Evolutionary conservation across 345 rosid genomes (phyloP).

Genomic region (Aethionema arabicum): DNA sequence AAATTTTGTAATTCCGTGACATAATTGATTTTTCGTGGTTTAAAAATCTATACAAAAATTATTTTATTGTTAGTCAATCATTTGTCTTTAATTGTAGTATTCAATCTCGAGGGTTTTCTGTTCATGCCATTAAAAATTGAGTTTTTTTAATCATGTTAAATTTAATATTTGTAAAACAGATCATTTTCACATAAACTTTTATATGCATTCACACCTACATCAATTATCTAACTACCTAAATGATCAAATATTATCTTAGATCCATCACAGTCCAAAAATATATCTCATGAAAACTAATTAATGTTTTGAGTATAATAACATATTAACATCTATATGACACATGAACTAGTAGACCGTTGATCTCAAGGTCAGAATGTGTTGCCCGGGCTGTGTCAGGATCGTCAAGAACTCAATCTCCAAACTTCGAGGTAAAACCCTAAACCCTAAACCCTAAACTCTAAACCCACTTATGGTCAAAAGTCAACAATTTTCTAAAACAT

Average conservation of each 20-base stretch:
- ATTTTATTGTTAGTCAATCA: too few relatives aligned
- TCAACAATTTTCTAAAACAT: slow-evolving; percentile 2
- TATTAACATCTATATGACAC: neutral
- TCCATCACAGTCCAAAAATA: neutral
- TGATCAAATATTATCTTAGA: too few relatives aligned
- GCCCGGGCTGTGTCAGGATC: slow-evolving; percentile 89
- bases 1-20: too few relatives aligned
- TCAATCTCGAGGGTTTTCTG: neutral
- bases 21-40: too few relatives aligned
- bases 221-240: too few relatives aligned
- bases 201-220: too few relatives aligned
- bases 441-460: neutral
- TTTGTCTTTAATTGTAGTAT: neutral
- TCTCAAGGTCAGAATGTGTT: slow-evolving; percentile 95
- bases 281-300: slow-evolving; percentile 17
- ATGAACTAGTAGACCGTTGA: slow-evolving; percentile 64
- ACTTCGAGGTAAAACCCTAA: slow-evolving; percentile 91
- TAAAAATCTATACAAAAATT: too few relatives aligned
- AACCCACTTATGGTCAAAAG: neutral
- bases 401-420: slow-evolving; percentile 82
- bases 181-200: too few relatives aligned
- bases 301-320: slow-evolving; percentile 7
- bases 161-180: neutral
- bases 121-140: neutral
- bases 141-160: neutral